Evolutionary conservation across 208 protist genomes (phyloP), one percentile per base, ranked within the genome.

Genomic region (Trypanosoma grayi): DNA sequence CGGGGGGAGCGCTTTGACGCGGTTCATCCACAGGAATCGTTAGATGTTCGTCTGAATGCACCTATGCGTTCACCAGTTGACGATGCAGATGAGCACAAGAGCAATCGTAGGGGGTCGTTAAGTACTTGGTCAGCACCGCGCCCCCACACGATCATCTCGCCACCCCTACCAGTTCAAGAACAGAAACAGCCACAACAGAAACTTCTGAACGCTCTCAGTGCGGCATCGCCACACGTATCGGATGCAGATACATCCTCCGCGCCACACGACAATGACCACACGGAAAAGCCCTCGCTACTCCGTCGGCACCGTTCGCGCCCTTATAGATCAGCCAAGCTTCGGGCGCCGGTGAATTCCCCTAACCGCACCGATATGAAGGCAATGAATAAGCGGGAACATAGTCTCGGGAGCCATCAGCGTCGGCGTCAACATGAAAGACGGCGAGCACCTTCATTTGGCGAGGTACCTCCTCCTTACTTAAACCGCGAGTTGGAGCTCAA

Each of bases 211-310:
- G 39, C 3, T 2, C 39, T 8, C 28, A 10, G 20, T 6, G 20
- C 53, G 36, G 24, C 52, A 14, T 13, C 55, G 4, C 44, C 44
- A 2, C 31, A 16, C 25, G 31, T 11, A 2, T 57, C 60, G 2
- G 60, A 66, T 18, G 10, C 7, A n/a, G 41, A 61, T 13, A 46
- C 50, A 20, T 55, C 46, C 48, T 47, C 30, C 11, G 46, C 60
- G 0, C 60, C 60, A n/a, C 37, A 31, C 8, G 60, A 66, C 2
- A 57, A 57, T 36, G 60, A 55, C n/a, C 48, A 66, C 39, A 66
- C 60, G 13, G 60, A 66, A 36, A 53, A 55, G 27, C 50, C 50
- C 0, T 48, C 55, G 2, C n/a, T 52, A 10, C 27, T 37, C 55
- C 40, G 44, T 20, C 58, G 14, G 40, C 47, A 30, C 25, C 47